A percentile compares a stretch with the other conserved stretches of the same genome.
Evolutionary conservation across 345 rosid genomes (phyloP).

Genomic region (Raphanus sativus): DNA sequence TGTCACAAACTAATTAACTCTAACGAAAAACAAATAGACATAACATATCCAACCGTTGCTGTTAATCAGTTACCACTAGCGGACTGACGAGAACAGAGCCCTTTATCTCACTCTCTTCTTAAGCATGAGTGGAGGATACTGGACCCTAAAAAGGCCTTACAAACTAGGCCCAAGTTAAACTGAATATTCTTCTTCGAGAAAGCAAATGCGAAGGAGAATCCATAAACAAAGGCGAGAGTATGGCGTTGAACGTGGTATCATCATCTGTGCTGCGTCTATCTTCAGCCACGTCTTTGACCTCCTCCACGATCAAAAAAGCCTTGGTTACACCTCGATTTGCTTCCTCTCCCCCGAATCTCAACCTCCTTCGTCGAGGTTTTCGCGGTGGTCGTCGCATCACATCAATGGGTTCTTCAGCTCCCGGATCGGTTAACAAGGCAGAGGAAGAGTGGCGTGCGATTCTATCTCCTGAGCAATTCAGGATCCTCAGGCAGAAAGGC

Average conservation of each 20-base stretch:
- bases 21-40: no score
- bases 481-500: conserved; percentile 79
- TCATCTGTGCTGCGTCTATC: conserved; percentile 1
- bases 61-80: no score
- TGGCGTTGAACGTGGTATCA: conserved; percentile 48
- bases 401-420: conserved; percentile 54
- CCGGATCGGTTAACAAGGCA: conserved; percentile 64
- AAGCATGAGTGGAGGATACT: not conserved
- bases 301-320: conserved; percentile 24
- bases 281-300: conserved; percentile 36
- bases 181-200: not conserved
- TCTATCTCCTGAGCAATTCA: conserved; percentile 83
- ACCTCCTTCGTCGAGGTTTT: conserved; percentile 35
- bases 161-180: not conserved
- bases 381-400: conserved; percentile 47
- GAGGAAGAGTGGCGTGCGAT: conserved; percentile 92
- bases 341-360: conserved; percentile 21
- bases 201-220: not conserved
- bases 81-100: no score
- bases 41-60: no score
- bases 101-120: no score
- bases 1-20: not conserved
- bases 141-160: not conserved
- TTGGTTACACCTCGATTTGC: conserved; percentile 15
- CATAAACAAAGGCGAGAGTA: not conserved